Evolutionary conservation across 306 rosid genomes (phyloP).

Genomic region (Urtica urens): DNA sequence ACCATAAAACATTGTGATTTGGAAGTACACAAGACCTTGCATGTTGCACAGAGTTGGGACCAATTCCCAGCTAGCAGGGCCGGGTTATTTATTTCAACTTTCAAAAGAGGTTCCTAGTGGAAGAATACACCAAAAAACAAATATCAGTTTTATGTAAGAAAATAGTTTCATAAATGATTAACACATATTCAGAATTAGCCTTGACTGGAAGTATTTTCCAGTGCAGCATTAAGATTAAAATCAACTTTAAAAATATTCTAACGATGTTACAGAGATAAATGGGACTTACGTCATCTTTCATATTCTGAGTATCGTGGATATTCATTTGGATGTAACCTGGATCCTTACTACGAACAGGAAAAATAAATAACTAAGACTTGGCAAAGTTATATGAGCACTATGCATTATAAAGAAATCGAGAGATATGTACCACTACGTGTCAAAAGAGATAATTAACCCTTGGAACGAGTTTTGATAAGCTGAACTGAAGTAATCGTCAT

Average conservation of each 20-base stretch:
- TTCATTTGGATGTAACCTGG: conserved; percentile 83
- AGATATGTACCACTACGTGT: too few species aligned
- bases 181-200: too few species aligned
- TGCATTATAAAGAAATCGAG: too few species aligned
- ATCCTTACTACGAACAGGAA: conserved; percentile 64
- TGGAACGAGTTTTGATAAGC: neutral
- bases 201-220: too few species aligned
- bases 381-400: too few species aligned
- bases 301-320: conserved; percentile 44
- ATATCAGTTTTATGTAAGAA: conserved; percentile 5
- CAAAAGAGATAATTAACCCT: neutral
- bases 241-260: too few species aligned
- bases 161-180: neutral
- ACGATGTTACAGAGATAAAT: neutral
- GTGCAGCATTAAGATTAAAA: too few species aligned
- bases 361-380: neutral
- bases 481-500: too few species aligned
- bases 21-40: conserved; percentile 60
- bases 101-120: conserved; percentile 83
- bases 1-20: neutral
- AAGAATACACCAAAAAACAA: conserved; percentile 8
- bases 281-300: conserved; percentile 76
- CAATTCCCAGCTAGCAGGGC: conserved; percentile 91
- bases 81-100: conserved; percentile 81
- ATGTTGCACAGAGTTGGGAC: conserved; percentile 72